These are phyloP conservation scores for Paracoccidioides brasiliensis DNA, from an alignment of 2,329 filamentous ascomycete species.

Conservation along the genomic window DNA sequence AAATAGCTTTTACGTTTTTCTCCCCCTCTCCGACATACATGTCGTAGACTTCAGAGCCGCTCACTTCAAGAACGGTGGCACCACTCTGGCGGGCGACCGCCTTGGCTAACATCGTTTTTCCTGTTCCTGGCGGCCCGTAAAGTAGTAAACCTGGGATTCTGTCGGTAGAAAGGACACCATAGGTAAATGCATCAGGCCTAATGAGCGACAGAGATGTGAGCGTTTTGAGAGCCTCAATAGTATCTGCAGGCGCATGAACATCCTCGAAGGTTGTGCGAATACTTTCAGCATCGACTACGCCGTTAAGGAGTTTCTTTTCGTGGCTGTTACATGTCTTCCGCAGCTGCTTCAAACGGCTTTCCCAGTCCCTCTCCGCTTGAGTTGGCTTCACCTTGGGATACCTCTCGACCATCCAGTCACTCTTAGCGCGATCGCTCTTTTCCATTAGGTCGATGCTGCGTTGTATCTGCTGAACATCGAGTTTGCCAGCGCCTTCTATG, in stretches of 20 bases:
- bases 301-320: conserved; percentile 68
- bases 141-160: conserved; percentile 80
- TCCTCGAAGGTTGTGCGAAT: conserved; percentile 80
- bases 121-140: conserved; percentile 68
- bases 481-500: conserved; percentile 27
- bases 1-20: conserved; percentile 88
- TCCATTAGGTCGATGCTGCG: conserved; percentile 28
- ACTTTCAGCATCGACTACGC: conserved; percentile 67
- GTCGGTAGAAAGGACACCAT: conserved; percentile 82
- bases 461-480: conserved; percentile 28
- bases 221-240: conserved; percentile 74
- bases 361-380: conserved; percentile 23
- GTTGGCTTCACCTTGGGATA: conserved; percentile 20
- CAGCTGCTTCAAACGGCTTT: conserved; percentile 36
- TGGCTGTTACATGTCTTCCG: conserved; percentile 55
- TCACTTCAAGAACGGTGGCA: conserved; percentile 68
- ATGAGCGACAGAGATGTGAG: conserved; percentile 77
- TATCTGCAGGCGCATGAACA: conserved; percentile 69
- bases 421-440: conserved; percentile 27
- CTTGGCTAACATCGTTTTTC: conserved; percentile 50
- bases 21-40: conserved; percentile 95
- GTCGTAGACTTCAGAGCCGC: conserved; percentile 82
- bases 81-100: conserved; percentile 52
- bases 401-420: conserved; percentile 23
- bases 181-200: conserved; percentile 87